Evolutionary conservation across 2,329 filamentous ascomycete genomes (phyloP).

Genomic region (Phialocephala subalpina): DNA sequence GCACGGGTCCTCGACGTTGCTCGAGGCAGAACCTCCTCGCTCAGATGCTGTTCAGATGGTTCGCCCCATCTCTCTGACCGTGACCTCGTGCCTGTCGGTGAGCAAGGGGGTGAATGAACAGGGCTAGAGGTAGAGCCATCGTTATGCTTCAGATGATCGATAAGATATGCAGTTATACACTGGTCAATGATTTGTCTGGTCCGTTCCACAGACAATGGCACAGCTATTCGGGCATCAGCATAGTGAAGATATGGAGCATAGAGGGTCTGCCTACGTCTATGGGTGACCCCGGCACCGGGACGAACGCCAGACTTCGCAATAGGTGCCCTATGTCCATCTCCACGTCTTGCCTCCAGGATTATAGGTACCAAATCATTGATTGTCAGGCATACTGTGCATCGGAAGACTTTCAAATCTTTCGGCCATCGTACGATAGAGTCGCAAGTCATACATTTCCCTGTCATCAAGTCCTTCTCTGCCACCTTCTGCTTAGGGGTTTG

Average conservation of each 20-base stretch:
- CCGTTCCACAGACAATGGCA: slow-evolving; percentile 65
- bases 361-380: slow-evolving; percentile 78
- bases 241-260: not conserved
- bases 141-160: slow-evolving; percentile 48
- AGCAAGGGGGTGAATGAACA: slow-evolving; percentile 33
- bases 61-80: not conserved
- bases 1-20: not conserved
- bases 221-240: slow-evolving; percentile 39
- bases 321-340: slow-evolving; percentile 37
- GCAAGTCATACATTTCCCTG: slow-evolving; percentile 86
- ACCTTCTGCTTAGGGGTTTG: slow-evolving; percentile 39
- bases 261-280: slow-evolving; percentile 32
- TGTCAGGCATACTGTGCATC: slow-evolving; percentile 84
- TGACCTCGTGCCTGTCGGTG: slow-evolving; percentile 24
- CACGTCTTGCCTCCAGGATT: slow-evolving; percentile 38
- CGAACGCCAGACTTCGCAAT: slow-evolving; percentile 31
- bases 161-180: slow-evolving; percentile 58
- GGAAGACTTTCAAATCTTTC: slow-evolving; percentile 74
- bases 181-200: slow-evolving; percentile 65
- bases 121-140: slow-evolving; percentile 40
- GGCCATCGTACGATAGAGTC: slow-evolving; percentile 84
- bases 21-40: not conserved
- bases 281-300: slow-evolving; percentile 29
- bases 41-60: slow-evolving; percentile 2
- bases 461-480: slow-evolving; percentile 67